Percentiles rank a stretch among this genome's conserved stretches.
These are phyloP conservation scores for Epichloe gansuensis DNA, from an alignment of 2,329 filamentous ascomycete species.

Conservation along the genomic window DNA sequence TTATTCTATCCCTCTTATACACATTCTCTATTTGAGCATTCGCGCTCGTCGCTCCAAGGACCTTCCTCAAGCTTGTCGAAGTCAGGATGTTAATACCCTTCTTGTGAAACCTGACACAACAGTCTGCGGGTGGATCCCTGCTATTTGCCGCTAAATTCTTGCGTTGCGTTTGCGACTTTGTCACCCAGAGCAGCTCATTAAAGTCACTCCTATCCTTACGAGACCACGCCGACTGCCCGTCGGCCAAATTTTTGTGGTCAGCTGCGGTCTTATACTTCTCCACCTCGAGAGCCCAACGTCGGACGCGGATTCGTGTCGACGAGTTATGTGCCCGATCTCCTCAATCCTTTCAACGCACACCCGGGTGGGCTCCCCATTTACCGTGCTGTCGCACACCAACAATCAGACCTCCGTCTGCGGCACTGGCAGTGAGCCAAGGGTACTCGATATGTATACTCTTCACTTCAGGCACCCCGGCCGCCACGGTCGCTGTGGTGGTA, in stretches of 20 bases:
- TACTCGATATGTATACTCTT: not conserved
- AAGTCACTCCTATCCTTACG: not conserved
- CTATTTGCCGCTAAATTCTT: constrained; percentile 2
- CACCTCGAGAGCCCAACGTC: not conserved
- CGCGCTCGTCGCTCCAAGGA: constrained; percentile 1
- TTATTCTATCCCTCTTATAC: constrained; percentile 4
- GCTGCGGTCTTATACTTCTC: not conserved
- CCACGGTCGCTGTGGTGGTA: too few relatives aligned
- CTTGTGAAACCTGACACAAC: constrained; percentile 3
- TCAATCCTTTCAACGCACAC: not conserved
- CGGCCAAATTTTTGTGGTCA: too few relatives aligned
- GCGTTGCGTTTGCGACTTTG: constrained; percentile 2
- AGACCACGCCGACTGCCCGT: too few relatives aligned
- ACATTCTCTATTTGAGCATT: constrained; percentile 4
- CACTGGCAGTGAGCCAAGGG: not conserved
- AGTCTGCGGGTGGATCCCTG: constrained; percentile 4
- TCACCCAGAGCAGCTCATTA: constrained; percentile 6
- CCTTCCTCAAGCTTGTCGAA: constrained; percentile 1
- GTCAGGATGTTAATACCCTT: constrained; percentile 6
- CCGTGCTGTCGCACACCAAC: not conserved
- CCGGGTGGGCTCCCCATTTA: not conserved
- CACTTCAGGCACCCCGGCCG: too few relatives aligned
- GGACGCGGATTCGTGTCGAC: not conserved
- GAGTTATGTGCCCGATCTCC: not conserved
- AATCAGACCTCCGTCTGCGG: not conserved